Evolutionary conservation across 345 rosid genomes (phyloP), one percentile per base, ranked within the genome.

Genomic region (Firmiana major): DNA sequence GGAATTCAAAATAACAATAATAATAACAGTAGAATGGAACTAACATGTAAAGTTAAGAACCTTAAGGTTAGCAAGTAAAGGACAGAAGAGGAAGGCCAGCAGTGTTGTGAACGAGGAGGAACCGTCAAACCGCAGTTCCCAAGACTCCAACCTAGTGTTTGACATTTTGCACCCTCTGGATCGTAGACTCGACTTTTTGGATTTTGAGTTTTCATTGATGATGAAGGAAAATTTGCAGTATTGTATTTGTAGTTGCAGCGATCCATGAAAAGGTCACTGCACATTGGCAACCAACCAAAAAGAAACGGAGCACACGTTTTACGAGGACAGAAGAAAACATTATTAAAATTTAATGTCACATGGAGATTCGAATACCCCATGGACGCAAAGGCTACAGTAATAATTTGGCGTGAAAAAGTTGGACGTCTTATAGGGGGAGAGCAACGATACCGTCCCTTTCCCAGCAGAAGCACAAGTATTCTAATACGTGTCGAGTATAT

Each of bases 71-170:
- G 69, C 28, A 59, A 66, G 81, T 43, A 76, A 57, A 64, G 43
- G 77, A 83, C 77, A 81, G 79, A 59, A 59, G 68, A 65, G 80
- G 17, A 83, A 72, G 79, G 74, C 60, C 17, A 59, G 77, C 65
- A 71, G 78, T 71, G 80, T 73, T 45, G 42, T 67, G 85, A 84
- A 78, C 63, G 78, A 79, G 69, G 74, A 71, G 72, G 46, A 69
- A 77, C 82, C 83, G 87, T 84, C 87, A 83, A 83, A 78, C 82
- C 76, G 83, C 90, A 78, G 77, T 84, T 87, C 93, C 89, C 88
- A 78, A 84, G 79, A 86, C 85, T 74, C 83, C 80, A 88, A 80
- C 88, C 79, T 90, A 84, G 93, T 78, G 90, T 90, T 90, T 90
- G 94, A 91, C 94, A 89, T 89, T 90, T 93, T 89, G 91, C 89